Conservation (phyloP, 2,329 filamentous ascomycete genomes). For the Xylariomycetidae sp. region DNA sequence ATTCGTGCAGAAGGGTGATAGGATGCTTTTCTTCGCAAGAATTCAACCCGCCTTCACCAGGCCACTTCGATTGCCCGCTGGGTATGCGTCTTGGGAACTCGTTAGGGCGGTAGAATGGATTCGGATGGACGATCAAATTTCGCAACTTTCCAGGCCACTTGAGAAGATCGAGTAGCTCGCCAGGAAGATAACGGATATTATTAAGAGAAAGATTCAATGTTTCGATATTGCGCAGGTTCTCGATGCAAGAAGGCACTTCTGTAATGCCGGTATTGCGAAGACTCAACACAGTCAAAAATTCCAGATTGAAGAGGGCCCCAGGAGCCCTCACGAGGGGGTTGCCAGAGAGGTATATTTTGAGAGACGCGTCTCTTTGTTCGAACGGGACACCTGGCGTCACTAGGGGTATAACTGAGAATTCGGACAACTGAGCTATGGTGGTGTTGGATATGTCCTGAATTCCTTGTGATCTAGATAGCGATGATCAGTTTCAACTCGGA, state of each 20-base stretch:
- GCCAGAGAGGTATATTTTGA: slow-evolving; percentile 57
- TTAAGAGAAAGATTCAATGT: slow-evolving; percentile 66
- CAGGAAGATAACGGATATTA: slow-evolving; percentile 54
- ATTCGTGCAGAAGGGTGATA: no score
- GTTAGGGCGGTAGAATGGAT: slow-evolving; percentile 51
- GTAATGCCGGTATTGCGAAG: slow-evolving; percentile 59
- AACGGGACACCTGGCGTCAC: slow-evolving; percentile 56
- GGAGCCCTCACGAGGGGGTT: slow-evolving; percentile 57
- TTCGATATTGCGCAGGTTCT: slow-evolving; percentile 51
- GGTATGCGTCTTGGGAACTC: no score
- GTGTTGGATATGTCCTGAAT: slow-evolving; percentile 52
- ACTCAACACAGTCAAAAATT: slow-evolving; percentile 59
- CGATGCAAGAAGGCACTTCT: slow-evolving; percentile 57
- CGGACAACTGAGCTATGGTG: slow-evolving; percentile 51
- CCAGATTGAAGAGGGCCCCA: slow-evolving; percentile 55
- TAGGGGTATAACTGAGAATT: slow-evolving; percentile 49
- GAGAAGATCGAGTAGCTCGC: slow-evolving; percentile 57
- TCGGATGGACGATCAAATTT: slow-evolving; percentile 55
- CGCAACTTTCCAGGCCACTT: slow-evolving; percentile 39
- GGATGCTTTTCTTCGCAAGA: no score
- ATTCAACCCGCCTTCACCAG: no score
- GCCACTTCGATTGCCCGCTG: no score
- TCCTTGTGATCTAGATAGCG: slow-evolving; percentile 37
- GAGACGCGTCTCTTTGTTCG: slow-evolving; percentile 50
- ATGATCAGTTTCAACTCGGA: slow-evolving; percentile 1